Conservation (phyloP, 2,329 filamentous ascomycete genomes). For the Apiospora arundinis region DNA sequence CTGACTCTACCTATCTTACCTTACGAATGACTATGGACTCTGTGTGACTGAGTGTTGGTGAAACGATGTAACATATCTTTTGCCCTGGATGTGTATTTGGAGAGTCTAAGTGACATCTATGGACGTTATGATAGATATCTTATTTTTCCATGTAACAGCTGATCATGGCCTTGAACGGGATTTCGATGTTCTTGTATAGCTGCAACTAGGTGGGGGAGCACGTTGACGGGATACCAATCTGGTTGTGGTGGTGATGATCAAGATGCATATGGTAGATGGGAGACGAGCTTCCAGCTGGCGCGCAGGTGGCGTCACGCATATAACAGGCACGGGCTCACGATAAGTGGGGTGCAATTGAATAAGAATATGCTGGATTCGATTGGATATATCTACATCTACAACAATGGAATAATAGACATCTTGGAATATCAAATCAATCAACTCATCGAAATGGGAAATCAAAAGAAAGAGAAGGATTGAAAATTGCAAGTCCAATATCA, state of each 20-base stretch:
- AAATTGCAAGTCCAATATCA: background rate
- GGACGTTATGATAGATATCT: background rate
- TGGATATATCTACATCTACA: background rate
- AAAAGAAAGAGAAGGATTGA: background rate
- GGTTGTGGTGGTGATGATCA: no score
- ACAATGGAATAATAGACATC: background rate
- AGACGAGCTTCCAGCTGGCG: background rate
- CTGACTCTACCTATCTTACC: background rate
- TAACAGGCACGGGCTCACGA: background rate
- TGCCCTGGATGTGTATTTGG: background rate
- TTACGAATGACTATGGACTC: background rate
- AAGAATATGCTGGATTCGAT: background rate
- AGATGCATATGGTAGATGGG: background rate
- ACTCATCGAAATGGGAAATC: background rate
- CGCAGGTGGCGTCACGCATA: slow-evolving; percentile 5
- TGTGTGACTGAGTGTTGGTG: background rate
- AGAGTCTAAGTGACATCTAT: background rate
- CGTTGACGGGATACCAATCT: no score
- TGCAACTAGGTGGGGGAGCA: no score
- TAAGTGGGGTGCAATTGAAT: background rate
- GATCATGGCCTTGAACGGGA: background rate
- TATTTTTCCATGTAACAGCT: background rate
- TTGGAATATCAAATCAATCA: background rate
- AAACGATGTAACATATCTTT: no score
- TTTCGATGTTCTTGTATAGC: background rate